Base-by-base conservation (phyloP, 768 basidiomycete species). In the Boletus insuetus region DNA sequence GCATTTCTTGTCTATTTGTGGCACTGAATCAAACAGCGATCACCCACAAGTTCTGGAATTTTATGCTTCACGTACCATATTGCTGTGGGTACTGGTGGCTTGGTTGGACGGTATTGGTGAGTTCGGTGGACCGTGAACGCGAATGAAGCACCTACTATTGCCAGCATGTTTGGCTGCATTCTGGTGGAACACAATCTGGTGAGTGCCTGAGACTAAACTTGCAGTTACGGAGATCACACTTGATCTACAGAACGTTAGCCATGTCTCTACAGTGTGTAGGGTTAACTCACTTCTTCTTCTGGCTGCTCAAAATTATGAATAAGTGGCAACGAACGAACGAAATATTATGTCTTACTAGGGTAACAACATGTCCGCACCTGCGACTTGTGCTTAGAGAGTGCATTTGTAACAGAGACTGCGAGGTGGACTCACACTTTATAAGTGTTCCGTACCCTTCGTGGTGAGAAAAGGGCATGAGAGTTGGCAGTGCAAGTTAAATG, bases 41-140 rank as follows among this genome's bases (percentile, higher is more conserved):
- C 41, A 49, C 24, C 43, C 34, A 46, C 35, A 24, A 26, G 38
- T 43, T 52, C 49, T 31, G 31, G 26, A 43, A 55, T 16, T 17
- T 55, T 62, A 50, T 42, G 61, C 49, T 19, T 26, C 17, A 62
- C 77, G 43, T 59, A 81, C 80, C 78, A 65, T 87, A 88, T 64
- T 85, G 85, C 61, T 89, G 82, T 24, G 84, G 83, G 58, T 75
- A 84, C 64, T 85, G 82, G 42, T 72, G 83, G 59, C 84, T 86
- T 52, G 37, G 34, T 57, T 51, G 44, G 37, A 53, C 7, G 29
- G 44, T 40, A 19, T 39, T 9, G 35, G 45, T 67, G 45, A 73
- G 55, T 43, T 41, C 12, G 14, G 37, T 39, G 19, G 39, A 34
- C n/a, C 32, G 42, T 32, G 20, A 47, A 37, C 2, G 31, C 10